Percentiles rank a stretch among this genome's conserved stretches.
Evolutionary conservation across 2,329 filamentous ascomycete species (phyloP).

Genomic region (Penicillium paneum): DNA sequence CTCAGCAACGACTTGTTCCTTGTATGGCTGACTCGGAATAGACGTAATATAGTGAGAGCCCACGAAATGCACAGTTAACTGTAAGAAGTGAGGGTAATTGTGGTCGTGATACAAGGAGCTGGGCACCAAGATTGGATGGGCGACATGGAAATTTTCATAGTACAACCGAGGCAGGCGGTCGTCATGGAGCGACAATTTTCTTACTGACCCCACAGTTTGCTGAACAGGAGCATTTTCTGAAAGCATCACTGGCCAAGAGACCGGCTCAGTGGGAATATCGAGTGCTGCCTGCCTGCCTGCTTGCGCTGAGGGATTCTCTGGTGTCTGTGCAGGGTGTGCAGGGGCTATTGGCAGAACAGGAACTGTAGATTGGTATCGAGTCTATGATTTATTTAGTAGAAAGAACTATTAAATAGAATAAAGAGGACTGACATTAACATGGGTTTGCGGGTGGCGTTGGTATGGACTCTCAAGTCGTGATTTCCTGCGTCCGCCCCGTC

Average conservation of each 20-base stretch:
- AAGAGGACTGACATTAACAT: constrained; percentile 10
- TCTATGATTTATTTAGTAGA: constrained; percentile 1
- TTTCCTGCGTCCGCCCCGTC: constrained; percentile 55
- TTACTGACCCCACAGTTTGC: constrained; percentile 14
- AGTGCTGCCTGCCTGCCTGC: constrained; percentile 13
- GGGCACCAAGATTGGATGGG: constrained; percentile 55
- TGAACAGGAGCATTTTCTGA: constrained; percentile 14
- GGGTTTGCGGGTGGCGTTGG: constrained; percentile 8
- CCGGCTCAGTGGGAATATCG: constrained; percentile 18
- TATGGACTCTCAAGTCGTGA: constrained; percentile 21
- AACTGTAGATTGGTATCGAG: constrained; percentile 8
- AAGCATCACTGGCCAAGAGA: constrained; percentile 23
- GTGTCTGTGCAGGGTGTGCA: constrained; percentile 13
- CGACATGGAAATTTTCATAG: constrained; percentile 53
- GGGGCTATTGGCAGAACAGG: constrained; percentile 8
- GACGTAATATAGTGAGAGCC: constrained; percentile 51
- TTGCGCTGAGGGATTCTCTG: constrained; percentile 18
- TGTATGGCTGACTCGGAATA: constrained; percentile 20
- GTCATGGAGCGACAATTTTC: constrained; percentile 23
- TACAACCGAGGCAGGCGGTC: constrained; percentile 46
- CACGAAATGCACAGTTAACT: constrained; percentile 51
- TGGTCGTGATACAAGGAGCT: constrained; percentile 37
- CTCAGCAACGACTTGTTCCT: constrained; percentile 27
- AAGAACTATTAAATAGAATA: neutral
- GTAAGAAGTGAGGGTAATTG: constrained; percentile 46